Percentiles rank a stretch among this genome's conserved stretches.
These are phyloP conservation scores for Trametes elegans DNA, from an alignment of 768 basidiomycete genomes.

Conservation along the genomic window DNA sequence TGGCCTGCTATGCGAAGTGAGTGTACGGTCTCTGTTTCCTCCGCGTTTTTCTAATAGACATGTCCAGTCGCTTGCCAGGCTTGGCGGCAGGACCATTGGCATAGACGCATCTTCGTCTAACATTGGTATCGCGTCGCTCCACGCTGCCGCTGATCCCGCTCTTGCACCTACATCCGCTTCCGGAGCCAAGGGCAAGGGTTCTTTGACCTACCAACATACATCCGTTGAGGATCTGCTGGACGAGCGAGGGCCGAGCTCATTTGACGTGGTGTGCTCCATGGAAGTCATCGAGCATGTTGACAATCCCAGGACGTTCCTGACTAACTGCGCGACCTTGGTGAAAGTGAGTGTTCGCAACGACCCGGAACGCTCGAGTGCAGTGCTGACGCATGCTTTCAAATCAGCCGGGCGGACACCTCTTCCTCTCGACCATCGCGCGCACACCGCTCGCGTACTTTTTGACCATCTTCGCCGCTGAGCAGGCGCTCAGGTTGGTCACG, in stretches of 20 bases:
- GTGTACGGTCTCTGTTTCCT: constrained; percentile 17
- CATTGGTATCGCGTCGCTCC: constrained; percentile 78
- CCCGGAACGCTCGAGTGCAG: too few relatives aligned
- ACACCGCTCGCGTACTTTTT: constrained; percentile 70
- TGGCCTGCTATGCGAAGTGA: constrained; percentile 87
- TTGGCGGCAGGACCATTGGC: constrained; percentile 87
- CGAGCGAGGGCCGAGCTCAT: constrained; percentile 53
- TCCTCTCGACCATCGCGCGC: constrained; percentile 93
- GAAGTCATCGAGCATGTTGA: constrained; percentile 98
- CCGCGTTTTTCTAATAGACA: neutral
- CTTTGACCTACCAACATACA: constrained; percentile 65
- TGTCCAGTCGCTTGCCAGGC: constrained; percentile 74
- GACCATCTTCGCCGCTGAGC: constrained; percentile 78
- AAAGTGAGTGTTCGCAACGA: constrained; percentile 54
- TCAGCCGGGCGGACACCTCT: constrained; percentile 93
- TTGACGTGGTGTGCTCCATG: constrained; percentile 95
- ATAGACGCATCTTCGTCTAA: constrained; percentile 91
- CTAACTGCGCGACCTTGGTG: constrained; percentile 77
- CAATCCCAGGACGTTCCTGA: constrained; percentile 81
- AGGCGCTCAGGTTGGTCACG: constrained; percentile 74
- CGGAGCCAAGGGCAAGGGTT: constrained; percentile 11
- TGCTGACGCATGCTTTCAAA: neutral
- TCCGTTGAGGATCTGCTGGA: constrained; percentile 71
- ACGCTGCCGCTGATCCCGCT: constrained; percentile 74
- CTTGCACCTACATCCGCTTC: constrained; percentile 37